A percentile compares a stretch with the other conserved stretches of the same genome.
phyloP scores from a whole-genome alignment of 345 rosid genomes.

The Gossypium longicalyx region DNA sequence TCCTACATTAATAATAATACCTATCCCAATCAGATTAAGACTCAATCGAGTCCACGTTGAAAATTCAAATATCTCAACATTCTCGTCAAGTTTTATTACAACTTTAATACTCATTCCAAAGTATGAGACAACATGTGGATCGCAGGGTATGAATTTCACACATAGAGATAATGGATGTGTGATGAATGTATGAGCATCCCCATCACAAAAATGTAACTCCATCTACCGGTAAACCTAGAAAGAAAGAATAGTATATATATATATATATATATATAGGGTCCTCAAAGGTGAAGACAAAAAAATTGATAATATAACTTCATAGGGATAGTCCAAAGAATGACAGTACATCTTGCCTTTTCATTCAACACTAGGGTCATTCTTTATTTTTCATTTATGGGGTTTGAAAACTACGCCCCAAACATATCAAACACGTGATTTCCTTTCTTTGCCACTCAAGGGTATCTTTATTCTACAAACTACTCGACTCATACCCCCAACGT shows the following conservation, averaged over 20 bases:
- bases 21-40: no score
- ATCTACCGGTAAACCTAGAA: background rate
- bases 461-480: background rate
- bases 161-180: background rate
- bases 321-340: background rate
- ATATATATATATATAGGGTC: background rate
- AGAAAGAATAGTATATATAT: background rate
- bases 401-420: background rate
- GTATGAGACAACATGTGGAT: background rate
- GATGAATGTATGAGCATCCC: background rate
- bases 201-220: background rate
- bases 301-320: background rate
- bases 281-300: background rate
- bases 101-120: background rate
- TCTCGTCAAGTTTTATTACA: no score
- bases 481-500: background rate
- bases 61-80: no score
- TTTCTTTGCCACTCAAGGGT: background rate
- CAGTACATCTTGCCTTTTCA: background rate
- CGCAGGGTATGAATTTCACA: background rate
- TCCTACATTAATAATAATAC: no score
- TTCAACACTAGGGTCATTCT: background rate
- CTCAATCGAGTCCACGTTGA: no score
- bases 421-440: background rate
- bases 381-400: background rate